Evolutionary conservation across 352 stramenopile genomes (phyloP), one percentile per base, ranked within the genome.

Genomic region (Pythium diclinum): DNA sequence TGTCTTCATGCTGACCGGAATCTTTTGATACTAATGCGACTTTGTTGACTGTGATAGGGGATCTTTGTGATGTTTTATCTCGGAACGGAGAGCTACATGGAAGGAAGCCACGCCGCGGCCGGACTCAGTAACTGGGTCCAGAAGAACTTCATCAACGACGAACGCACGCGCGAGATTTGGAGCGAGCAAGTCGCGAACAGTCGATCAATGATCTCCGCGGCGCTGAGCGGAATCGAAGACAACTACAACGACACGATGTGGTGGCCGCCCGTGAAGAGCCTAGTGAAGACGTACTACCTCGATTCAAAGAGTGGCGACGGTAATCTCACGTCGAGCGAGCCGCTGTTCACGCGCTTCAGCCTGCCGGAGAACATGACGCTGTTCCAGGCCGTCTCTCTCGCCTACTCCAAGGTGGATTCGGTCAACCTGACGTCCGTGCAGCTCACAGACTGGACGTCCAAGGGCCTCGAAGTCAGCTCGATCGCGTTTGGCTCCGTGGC

Each of bases 231-330:
- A 19, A 74, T 95, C n/a, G 87, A 95, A 65, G 71, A 89, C 64
- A 90, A 91, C 36, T 95, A 93, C 70, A 95, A 94, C 57, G 80
- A 92, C 47, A 95, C 87, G 13, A 92, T 95, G 81, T 95, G 87
- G 87, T 95, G 86, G 84, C 85, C 81, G 51, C 85, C 87, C 16
- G 64, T 95, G 28, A 94, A 94, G 66, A 78, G 79, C 46, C 61
- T 95, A 28, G 80, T 94, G 30, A 89, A 89, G 65, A 89, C 84
- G 56, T 94, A 93, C 68, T 95, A 92, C 51, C 32, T 94, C 32
- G 85, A 92, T 58, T 69, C 74, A 21, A 91, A 91, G 56, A 70
- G 69, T 14, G 75, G 70, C 38, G 79, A 87, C 53, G 77, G 73
- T 13, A 91, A 89, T 23, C 30, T 60, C 56, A 92, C 78, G 3